Evolutionary conservation across 1,139 yeast species (phyloP).

Genomic region (Yamadazyma mexicana): DNA sequence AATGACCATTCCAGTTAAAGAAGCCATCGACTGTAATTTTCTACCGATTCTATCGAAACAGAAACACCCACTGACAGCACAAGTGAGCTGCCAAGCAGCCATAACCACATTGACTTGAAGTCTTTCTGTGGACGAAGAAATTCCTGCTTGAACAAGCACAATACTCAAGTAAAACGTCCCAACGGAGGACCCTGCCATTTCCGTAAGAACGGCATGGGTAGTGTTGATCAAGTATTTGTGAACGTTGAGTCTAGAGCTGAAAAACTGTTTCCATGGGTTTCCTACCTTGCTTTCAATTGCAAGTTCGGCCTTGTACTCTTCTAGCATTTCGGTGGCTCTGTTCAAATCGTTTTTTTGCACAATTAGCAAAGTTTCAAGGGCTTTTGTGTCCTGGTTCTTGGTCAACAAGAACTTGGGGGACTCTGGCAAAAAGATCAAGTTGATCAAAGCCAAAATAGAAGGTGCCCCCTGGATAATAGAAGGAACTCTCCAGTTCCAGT

Average conservation of each 20-base stretch:
- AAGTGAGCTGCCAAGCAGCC: constrained; percentile 11
- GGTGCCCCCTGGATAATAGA: constrained; percentile 13
- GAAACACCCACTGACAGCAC: constrained; percentile 11
- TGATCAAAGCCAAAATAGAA: constrained; percentile 9
- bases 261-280: constrained; percentile 1
- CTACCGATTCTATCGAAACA: constrained; percentile 14
- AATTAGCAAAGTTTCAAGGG: constrained; percentile 5
- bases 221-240: neutral
- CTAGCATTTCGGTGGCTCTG: neutral
- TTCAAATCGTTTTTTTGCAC: too few species aligned
- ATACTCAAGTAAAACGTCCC: constrained; percentile 14
- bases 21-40: constrained; percentile 1
- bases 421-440: constrained; percentile 15
- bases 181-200: constrained; percentile 17
- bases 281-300: neutral
- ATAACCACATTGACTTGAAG: constrained; percentile 10
- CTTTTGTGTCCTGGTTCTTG: constrained; percentile 9
- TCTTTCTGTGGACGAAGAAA: constrained; percentile 7
- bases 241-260: neutral
- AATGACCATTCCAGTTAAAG: constrained; percentile 12
- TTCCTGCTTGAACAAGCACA: constrained; percentile 11
- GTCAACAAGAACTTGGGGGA: constrained; percentile 15
- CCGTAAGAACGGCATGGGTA: constrained; percentile 11
- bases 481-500: constrained; percentile 8
- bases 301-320: neutral